Conservation (phyloP, 2,329 filamentous ascomycete genomes). For the Fusarium tricinctum region DNA sequence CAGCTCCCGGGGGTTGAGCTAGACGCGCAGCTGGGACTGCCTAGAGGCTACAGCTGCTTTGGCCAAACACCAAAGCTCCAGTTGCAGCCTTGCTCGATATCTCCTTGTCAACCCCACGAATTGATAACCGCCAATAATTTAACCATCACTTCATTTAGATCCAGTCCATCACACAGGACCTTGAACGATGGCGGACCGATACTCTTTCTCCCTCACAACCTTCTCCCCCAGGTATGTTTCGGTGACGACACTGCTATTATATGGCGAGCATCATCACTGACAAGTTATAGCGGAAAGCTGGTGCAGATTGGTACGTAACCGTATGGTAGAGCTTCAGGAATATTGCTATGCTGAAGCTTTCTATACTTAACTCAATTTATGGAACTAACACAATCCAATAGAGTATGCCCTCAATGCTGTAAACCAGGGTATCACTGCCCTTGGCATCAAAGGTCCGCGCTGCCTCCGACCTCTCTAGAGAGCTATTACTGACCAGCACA, state of each 20-base stretch:
- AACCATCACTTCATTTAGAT: constrained; percentile 21
- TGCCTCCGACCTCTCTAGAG: constrained; percentile 4
- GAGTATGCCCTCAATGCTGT: constrained; percentile 99
- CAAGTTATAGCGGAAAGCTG: constrained; percentile 85
- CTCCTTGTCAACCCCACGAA: constrained; percentile 44
- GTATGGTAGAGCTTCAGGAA: neutral
- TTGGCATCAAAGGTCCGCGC: constrained; percentile 92
- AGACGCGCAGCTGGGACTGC: constrained; percentile 58
- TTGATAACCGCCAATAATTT: constrained; percentile 36
- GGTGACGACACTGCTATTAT: constrained; percentile 47
- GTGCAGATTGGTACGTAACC: constrained; percentile 85
- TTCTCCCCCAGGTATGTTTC: constrained; percentile 95
- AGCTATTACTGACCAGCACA: constrained; percentile 41
- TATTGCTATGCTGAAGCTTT: neutral
- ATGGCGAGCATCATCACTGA: constrained; percentile 59
- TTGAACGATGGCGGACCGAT: constrained; percentile 90
- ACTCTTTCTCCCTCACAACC: constrained; percentile 98
- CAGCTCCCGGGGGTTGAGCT: constrained; percentile 50
- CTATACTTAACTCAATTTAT: neutral
- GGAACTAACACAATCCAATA: constrained; percentile 57
- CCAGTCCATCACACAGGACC: constrained; percentile 19
- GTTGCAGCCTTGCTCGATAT: constrained; percentile 51
- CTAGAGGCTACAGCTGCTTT: constrained; percentile 52
- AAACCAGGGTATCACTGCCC: constrained; percentile 97
- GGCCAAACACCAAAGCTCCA: constrained; percentile 55